These are phyloP conservation scores for Apiospora pterosperma DNA, from an alignment of 2,329 filamentous ascomycete species.

Conservation along the genomic window DNA sequence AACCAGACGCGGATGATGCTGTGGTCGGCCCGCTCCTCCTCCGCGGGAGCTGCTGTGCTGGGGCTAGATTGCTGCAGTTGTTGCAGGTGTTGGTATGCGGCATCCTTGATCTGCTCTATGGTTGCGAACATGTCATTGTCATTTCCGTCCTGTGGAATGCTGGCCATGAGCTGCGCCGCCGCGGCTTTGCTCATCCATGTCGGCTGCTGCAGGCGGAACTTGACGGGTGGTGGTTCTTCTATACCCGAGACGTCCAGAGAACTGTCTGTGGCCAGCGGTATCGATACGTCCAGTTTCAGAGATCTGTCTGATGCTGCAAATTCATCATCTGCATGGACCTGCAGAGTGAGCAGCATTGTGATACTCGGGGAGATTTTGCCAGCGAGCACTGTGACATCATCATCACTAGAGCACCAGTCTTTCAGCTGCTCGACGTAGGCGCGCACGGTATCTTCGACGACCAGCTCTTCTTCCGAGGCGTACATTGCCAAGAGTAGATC, in stretches of 20 bases:
- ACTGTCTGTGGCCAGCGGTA: constrained; percentile 26
- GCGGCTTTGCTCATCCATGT: constrained; percentile 50
- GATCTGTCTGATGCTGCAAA: not conserved
- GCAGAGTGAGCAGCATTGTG: constrained; percentile 23
- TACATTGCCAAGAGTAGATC: constrained; percentile 54
- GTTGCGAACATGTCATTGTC: constrained; percentile 39
- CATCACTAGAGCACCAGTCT: constrained; percentile 8
- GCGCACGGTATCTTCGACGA: constrained; percentile 19
- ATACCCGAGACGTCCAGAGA: constrained; percentile 6
- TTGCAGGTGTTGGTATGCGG: not conserved
- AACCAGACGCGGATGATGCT: constrained; percentile 54
- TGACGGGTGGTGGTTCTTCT: constrained; percentile 36
- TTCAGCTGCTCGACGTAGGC: constrained; percentile 5
- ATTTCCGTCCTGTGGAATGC: constrained; percentile 38
- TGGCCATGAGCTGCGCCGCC: constrained; percentile 31
- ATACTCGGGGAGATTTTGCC: constrained; percentile 6
- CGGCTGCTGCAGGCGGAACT: constrained; percentile 44
- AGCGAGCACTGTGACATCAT: not conserved
- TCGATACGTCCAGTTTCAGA: constrained; percentile 31
- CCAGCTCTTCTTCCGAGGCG: constrained; percentile 31
- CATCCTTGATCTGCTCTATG: constrained; percentile 37
- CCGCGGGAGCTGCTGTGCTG: not conserved
- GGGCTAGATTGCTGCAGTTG: not conserved
- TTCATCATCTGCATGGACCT: constrained; percentile 12
- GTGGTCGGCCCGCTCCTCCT: not conserved